Base-by-base conservation (phyloP, 2,329 filamentous ascomycete species). In the Colletotrichum sp. region DNA sequence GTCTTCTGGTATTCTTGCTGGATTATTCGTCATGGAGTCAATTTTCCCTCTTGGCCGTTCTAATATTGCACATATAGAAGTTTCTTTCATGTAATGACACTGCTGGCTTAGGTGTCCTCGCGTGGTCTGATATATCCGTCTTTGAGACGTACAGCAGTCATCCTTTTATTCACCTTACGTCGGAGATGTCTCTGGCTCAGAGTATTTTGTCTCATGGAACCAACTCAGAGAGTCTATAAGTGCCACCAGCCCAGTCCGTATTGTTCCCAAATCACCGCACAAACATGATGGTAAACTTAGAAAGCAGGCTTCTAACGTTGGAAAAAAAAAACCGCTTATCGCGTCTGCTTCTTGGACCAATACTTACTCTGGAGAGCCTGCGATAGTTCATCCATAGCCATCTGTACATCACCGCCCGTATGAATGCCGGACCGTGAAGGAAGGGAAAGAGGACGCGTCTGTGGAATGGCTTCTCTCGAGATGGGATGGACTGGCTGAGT, bases 371-470 rank as follows among this genome's bases (percentile, higher is more conserved):
- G 2, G 11, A 51, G 4, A 3, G 43, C n/a, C n/a, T 51, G n/a
- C 43, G 43, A 8, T 51, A 6, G 11, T 13, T 21, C 11, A 4
- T 1, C n/a, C 4, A 21, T 21, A 21, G 6, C 13, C 0, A 13
- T 51, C 6, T 47, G 1, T 7, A 1, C 13, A 21, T 13, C 13
- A 51, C 4, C 4, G 3, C 43, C 3, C 6, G 6, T 21, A 13
- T 51, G 21, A 13, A 51, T 13, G n/a, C 43, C 1, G n/a, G 11
- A 51, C 6, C 6, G 9, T 47, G 43, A 21, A 21, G n/a, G 43
- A 0, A 51, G 43, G 43, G 1, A 0, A 1, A 47, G 5, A n/a
- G 3, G 9, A 6, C n/a, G 38, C 9, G 12, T 0, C 43, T 21
- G n/a, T 9, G n/a, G 43, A n/a, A n/a, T n/a, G n/a, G n/a, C 6